Conservation (phyloP, 1,284 basidiomycete species). For the Apiotrichum montevideense region DNA sequence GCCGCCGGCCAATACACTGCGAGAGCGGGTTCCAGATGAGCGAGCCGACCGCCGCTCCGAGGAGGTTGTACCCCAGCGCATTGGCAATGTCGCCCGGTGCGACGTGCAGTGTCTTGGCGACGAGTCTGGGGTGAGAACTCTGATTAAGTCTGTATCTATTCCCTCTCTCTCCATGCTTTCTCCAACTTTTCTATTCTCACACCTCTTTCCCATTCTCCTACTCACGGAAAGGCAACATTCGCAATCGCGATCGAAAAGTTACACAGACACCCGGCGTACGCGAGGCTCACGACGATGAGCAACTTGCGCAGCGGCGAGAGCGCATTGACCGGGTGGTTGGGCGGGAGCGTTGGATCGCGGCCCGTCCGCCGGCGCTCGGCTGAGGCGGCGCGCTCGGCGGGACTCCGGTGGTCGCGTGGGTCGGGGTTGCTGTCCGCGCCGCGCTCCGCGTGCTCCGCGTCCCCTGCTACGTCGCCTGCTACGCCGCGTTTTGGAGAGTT, state of each 20-base stretch:
- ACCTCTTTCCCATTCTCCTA: background rate
- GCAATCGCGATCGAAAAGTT: conserved; percentile 30
- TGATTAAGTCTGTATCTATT: too few species aligned
- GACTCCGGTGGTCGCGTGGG: too few species aligned
- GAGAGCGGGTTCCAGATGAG: conserved; percentile 36
- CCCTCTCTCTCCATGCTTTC: background rate
- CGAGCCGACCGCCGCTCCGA: conserved; percentile 43
- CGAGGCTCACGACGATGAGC: conserved; percentile 30
- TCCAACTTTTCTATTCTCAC: background rate
- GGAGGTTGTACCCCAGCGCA: conserved; percentile 42
- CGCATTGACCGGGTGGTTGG: conserved; percentile 30
- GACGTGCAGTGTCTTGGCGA: conserved; percentile 5
- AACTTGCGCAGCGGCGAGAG: conserved; percentile 32
- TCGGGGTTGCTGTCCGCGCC: too few species aligned
- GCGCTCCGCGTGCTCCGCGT: too few species aligned
- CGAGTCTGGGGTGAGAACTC: background rate
- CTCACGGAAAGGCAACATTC: conserved; percentile 12
- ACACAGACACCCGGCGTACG: conserved; percentile 29
- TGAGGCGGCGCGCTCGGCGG: too few species aligned
- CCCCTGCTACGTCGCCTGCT: too few species aligned
- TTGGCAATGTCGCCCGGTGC: conserved; percentile 35
- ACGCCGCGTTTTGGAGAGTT: too few species aligned
- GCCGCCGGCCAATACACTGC: conserved; percentile 35
- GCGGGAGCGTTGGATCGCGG: conserved; percentile 7
- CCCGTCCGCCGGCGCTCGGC: too few species aligned